Evolutionary conservation across 768 basidiomycete species (phyloP).

Genomic region (Phanerochaete carnosa): DNA sequence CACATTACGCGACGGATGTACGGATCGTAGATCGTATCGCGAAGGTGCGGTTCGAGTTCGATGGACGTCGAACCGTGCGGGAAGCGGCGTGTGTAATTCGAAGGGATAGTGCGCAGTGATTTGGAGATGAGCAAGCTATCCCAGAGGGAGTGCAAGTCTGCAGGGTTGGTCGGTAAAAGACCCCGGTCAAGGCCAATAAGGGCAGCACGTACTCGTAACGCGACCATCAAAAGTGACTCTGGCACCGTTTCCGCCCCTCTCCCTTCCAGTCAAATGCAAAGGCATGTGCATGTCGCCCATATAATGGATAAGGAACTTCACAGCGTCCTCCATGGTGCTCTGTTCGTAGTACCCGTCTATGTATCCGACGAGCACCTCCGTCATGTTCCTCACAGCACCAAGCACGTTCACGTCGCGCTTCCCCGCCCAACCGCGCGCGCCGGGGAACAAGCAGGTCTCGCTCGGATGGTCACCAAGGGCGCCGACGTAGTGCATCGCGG

Average conservation of each 20-base stretch:
- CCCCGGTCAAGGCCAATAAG: background rate
- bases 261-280: slow-evolving; percentile 83
- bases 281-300: slow-evolving; percentile 94
- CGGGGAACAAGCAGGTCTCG: slow-evolving; percentile 74
- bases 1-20: slow-evolving; percentile 83
- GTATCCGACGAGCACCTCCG: slow-evolving; percentile 54
- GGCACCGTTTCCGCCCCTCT: slow-evolving; percentile 83
- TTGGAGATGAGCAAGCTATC: slow-evolving; percentile 81
- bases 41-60: slow-evolving; percentile 38
- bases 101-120: slow-evolving; percentile 65
- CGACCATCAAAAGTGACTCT: slow-evolving; percentile 73
- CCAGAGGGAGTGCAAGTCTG: slow-evolving; percentile 88
- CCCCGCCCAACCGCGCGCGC: slow-evolving; percentile 70
- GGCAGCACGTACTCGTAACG: slow-evolving; percentile 58
- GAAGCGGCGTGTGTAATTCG: slow-evolving; percentile 76
- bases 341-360: slow-evolving; percentile 23
- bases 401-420: slow-evolving; percentile 61
- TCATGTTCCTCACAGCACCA: slow-evolving; percentile 75
- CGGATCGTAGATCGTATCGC: slow-evolving; percentile 82
- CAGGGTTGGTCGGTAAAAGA: background rate
- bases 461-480: slow-evolving; percentile 76
- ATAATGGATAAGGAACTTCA: slow-evolving; percentile 93
- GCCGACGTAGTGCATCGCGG: slow-evolving; percentile 71
- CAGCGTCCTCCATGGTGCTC: slow-evolving; percentile 64
- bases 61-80: slow-evolving; percentile 63